Evolutionary conservation across 768 basidiomycete species (phyloP), one percentile per base, ranked within the genome.

Genomic region (Suillus sp.): DNA sequence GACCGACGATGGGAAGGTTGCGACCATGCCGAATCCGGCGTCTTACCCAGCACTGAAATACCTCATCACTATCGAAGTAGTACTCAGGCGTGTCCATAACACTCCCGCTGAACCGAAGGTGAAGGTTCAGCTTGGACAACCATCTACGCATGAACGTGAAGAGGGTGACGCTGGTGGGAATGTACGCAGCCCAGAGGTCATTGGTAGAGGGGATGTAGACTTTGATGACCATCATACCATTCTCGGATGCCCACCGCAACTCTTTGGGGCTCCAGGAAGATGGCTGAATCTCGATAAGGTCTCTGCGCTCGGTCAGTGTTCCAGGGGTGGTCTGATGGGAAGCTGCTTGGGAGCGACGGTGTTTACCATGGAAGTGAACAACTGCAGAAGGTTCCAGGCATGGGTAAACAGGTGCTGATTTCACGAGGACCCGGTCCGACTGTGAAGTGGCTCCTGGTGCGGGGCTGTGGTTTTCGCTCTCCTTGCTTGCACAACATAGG

Each of bases 181-280:
- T 76, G 47, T 72, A 72, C 53, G 80, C 63, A 66, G 68, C 75
- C 79, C 79, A 80, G 60, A 78, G 71, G 63, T 80, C 79, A 63
- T 79, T 75, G 40, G 74, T 78, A 42, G 71, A 69, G 40, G 78
- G 78, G 10, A 79, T 77, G 50, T 75, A 74, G 14, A 80, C 76
- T 66, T 80, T 80, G 70, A 80, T 67, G 61, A 78, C 43, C 57
- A 80, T 80, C 65, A 67, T 69, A 4, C 75, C 78, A 32, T 74
- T 65, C 35, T 68, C 67, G 35, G 79, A 71, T 25, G 70, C 70
- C 78, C 78, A 79, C 56, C 66, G 69, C 5, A 60, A n/a, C 18
- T 42, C 54, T 30, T 18, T 18, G 20, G 10, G 4, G 51, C 20
- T 14, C 20, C 20, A 2, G 7, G 18, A 65, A 37, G 3, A 32